Base-by-base conservation (phyloP, 257 asterid genomes). In the Nicotiana knightiana region DNA sequence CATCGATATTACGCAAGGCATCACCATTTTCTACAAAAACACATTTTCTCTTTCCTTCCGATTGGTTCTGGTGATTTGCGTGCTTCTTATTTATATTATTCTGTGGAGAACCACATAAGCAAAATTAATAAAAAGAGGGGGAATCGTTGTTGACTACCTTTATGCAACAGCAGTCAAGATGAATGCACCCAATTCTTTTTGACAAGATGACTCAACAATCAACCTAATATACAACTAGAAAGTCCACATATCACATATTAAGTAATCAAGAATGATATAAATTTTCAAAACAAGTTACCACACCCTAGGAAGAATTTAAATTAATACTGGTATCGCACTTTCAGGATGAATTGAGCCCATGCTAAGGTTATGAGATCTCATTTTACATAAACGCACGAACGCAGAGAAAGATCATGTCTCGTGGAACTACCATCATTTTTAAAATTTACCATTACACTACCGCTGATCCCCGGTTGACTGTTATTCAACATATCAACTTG, bases 1-100 rank as follows among this genome's bases (percentile, higher is more conserved):
- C 71, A 77, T 82, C 84, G 71, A 77, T 85, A 68, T 81, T 83
- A 68, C 59, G 82, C 63, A 86, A 81, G 2, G 90, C 82, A 83
- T 88, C 66, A 80, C 83, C 85, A 84, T 88, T 86, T 82, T 81
- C 83, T 35, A 84, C 18, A 24, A 64, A 85, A 24, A 81, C 85
- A 63, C 86, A 89, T 76, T 88, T 85, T 73, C 85, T 86, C 84
- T 86, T 82, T 39, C 85, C 87, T n/a, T 85, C 83, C 32, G 88
- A 81, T 76, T 81, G 92, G 76, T 86, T 86, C 37, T 81, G 85
- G 62, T 80, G 89, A 85, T 85, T 88, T 48, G 82, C 82, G 87
- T 89, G 90, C 85, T 87, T 88, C 66, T 77, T 86, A 63, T 82
- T 80, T 81, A 65, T 87, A 61, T 76, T 88, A 67, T 82, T 85